phyloP scores from a whole-genome alignment of 2,329 filamentous ascomycete species.

The Metarhizium humberi region DNA sequence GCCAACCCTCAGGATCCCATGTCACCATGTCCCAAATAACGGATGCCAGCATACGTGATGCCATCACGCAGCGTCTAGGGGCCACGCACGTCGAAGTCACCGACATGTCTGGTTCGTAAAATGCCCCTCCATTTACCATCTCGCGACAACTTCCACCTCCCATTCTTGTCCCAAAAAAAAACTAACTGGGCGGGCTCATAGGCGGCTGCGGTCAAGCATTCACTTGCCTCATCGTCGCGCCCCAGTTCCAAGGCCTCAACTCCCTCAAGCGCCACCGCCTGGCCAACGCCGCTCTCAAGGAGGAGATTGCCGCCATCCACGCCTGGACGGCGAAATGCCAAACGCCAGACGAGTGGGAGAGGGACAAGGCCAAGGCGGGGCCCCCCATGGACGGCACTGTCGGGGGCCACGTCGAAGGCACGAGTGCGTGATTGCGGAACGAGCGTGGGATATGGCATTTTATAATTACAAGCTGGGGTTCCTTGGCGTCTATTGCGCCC shows the following conservation, averaged over 20 bases:
- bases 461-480: background rate
- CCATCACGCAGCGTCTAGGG: conserved; percentile 59
- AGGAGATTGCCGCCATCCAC: conserved; percentile 84
- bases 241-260: conserved; percentile 60
- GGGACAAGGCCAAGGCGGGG: conserved; percentile 36
- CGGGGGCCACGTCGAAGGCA: conserved; percentile 30
- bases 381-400: conserved; percentile 36
- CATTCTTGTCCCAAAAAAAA: background rate
- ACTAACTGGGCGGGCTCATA: conserved; percentile 14
- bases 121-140: background rate
- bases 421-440: conserved; percentile 3
- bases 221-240: conserved; percentile 51
- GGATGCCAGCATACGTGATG: conserved; percentile 58
- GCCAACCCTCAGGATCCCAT: background rate
- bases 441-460: background rate
- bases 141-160: background rate
- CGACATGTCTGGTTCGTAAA: conserved; percentile 73
- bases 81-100: conserved; percentile 79
- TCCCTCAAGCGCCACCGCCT: conserved; percentile 79
- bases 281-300: conserved; percentile 74
- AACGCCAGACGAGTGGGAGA: conserved; percentile 83
- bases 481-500: background rate
- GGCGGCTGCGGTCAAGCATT: conserved; percentile 55
- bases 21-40: conserved; percentile 44
- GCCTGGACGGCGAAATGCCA: conserved; percentile 93